Evolutionary conservation across 305 asterid species (phyloP).

Genomic region (Nicotiana rustica): DNA sequence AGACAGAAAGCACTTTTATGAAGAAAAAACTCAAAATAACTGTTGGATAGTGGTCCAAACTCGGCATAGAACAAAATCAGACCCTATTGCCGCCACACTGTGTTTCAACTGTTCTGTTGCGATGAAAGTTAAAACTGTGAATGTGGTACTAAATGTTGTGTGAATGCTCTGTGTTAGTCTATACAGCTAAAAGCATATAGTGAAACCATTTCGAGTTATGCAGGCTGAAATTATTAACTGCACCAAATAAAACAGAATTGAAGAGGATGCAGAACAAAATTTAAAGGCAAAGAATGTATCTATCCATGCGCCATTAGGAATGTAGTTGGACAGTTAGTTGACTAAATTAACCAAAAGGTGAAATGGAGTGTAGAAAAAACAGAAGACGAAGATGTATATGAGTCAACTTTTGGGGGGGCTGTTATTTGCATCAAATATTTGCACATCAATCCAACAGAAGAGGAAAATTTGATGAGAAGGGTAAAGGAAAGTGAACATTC

Average conservation of each 20-base stretch:
- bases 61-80: background rate
- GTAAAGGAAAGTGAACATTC: background rate
- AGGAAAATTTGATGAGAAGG: background rate
- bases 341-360: background rate
- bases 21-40: background rate
- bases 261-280: conserved; percentile 2
- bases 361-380: background rate
- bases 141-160: conserved; percentile 4
- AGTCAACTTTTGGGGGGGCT: conserved; percentile 11
- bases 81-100: conserved; percentile 3
- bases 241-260: background rate
- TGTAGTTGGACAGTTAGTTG: background rate
- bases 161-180: background rate
- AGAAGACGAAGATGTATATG: background rate
- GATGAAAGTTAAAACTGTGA: conserved; percentile 20
- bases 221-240: background rate
- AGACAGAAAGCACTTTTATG: conserved; percentile 33
- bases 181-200: background rate
- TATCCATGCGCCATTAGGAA: background rate
- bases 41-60: background rate
- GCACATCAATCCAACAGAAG: background rate
- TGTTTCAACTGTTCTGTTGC: conserved; percentile 27
- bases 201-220: background rate
- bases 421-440: background rate
- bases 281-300: background rate